Base-by-base conservation (phyloP, 2,329 filamentous ascomycete genomes). In the Capronia coronata region DNA sequence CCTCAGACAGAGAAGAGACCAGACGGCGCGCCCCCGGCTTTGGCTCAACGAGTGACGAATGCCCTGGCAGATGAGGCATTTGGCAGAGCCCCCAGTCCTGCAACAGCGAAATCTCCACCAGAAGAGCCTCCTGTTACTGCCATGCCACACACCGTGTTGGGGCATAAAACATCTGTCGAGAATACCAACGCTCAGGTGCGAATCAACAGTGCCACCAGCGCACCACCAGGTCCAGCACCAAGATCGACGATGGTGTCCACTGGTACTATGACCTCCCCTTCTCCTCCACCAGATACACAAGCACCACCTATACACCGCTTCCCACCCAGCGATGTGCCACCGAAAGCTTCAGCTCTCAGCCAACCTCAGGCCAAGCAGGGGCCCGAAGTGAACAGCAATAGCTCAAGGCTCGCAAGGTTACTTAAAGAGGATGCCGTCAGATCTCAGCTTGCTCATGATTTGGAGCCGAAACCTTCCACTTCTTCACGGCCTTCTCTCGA, bases 31-130 rank as follows among this genome's bases (percentile, higher is more conserved):
- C 68, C 78, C 23, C 74, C 75, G 14, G 73, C 76, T 46, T 67
- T 87, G 13, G 80, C 76, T 25, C 79, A 86, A 61, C 76, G 80
- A 53, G 79, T 93, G 7, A 80, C 84, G 0, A 82, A 89, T 62
- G 84, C 84, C 32, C 70, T 95, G 42, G 88, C 86, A 2, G 89
- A 96, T 61, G 84, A 94, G 63, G 88, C 84, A 0, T 96, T 97
- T 67, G 80, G 77, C 13, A 69, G 74, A 27, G 72, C 65, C 30
- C 57, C 67, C 8, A 64, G 63, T 48, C 53, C 61, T 58, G 55
- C 66, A 16, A 56, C 60, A 46, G 42, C 65, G 21, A 60, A 64
- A 43, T 51, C 60, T 37, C 59, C 23, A 54, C 58, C 34, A 46
- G 66, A 49, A 34, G 67, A 61, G 48, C 60, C 59, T n/a, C 30